A percentile compares a stretch with the other conserved stretches of the same genome.
phyloP scores from a whole-genome alignment of 1,284 basidiomycete genomes.

The Heterobasidion parviporum region DNA sequence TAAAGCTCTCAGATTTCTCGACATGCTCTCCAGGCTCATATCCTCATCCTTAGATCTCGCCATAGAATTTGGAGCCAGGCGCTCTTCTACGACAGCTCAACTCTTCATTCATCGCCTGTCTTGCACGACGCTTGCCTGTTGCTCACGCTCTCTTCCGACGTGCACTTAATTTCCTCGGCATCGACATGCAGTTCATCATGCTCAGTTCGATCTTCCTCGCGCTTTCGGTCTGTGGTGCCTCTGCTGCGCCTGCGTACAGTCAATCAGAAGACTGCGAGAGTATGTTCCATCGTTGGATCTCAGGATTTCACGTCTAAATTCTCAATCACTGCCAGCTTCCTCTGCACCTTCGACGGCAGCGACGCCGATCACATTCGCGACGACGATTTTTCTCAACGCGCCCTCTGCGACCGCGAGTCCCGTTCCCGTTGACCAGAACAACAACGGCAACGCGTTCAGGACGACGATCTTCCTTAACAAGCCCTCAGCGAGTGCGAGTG shows the following conservation, averaged over 20 bases:
- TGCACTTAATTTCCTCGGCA: neutral
- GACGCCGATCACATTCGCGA: neutral
- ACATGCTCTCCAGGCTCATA: neutral
- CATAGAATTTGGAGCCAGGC: constrained; percentile 1
- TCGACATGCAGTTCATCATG: neutral
- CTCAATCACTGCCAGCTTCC: neutral
- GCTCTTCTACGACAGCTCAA: neutral
- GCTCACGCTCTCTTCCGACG: neutral
- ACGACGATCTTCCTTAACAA: neutral
- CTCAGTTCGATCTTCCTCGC: neutral
- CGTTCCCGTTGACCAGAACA: neutral
- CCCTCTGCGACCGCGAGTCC: neutral
- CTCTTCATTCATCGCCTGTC: neutral
- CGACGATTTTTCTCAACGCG: neutral
- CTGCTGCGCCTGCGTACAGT: constrained; percentile 1
- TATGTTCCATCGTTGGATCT: neutral
- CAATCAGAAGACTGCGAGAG: neutral
- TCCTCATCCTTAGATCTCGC: neutral
- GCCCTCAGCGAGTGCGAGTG: neutral
- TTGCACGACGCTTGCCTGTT: neutral
- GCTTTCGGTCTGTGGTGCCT: neutral
- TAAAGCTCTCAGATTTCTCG: neutral
- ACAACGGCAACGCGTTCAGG: neutral
- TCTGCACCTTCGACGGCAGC: neutral
- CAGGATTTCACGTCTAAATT: too few species aligned